phyloP scores from a whole-genome alignment of 2,329 filamentous ascomycete species.

The Fusarium mexicanum region DNA sequence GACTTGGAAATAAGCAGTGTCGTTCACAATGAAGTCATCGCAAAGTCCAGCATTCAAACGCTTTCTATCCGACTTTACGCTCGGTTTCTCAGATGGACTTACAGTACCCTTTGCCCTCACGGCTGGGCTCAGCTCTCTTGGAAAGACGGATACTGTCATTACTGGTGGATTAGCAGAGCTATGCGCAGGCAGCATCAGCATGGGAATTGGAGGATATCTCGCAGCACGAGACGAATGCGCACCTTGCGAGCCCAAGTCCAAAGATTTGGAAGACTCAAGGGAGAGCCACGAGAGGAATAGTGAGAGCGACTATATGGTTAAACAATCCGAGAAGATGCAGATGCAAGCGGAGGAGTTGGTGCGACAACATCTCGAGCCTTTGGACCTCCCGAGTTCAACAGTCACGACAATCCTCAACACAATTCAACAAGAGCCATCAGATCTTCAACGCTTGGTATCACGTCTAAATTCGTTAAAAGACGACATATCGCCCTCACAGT shows the following conservation, averaged over 20 bases:
- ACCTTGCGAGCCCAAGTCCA: neutral
- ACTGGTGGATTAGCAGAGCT: slow-evolving; percentile 76
- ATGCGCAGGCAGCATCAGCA: slow-evolving; percentile 76
- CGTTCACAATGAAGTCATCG: slow-evolving; percentile 25
- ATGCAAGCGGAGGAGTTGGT: slow-evolving; percentile 36
- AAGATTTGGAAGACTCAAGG: slow-evolving; percentile 36
- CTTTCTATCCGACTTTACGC: slow-evolving; percentile 72
- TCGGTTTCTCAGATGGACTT: slow-evolving; percentile 78
- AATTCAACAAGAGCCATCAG: slow-evolving; percentile 44
- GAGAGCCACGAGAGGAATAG: slow-evolving; percentile 33
- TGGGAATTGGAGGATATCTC: slow-evolving; percentile 77
- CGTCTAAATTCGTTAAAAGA: slow-evolving; percentile 32
- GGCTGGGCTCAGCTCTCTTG: slow-evolving; percentile 71
- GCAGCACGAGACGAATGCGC: slow-evolving; percentile 58
- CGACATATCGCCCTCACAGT: neutral
- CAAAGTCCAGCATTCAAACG: slow-evolving; percentile 47
- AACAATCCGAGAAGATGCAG: slow-evolving; percentile 13
- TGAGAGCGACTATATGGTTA: neutral
- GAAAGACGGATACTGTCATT: slow-evolving; percentile 69
- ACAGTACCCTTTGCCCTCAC: slow-evolving; percentile 81
- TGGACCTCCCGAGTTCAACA: slow-evolving; percentile 40
- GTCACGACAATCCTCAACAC: slow-evolving; percentile 40
- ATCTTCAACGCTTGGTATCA: slow-evolving; percentile 37
- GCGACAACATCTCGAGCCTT: slow-evolving; percentile 47
- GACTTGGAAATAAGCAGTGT: accelerated